Percentiles rank a stretch among this genome's conserved stretches.
Conservation (phyloP, 768 basidiomycete genomes). For the Lactarius pseudohatsudake region DNA sequence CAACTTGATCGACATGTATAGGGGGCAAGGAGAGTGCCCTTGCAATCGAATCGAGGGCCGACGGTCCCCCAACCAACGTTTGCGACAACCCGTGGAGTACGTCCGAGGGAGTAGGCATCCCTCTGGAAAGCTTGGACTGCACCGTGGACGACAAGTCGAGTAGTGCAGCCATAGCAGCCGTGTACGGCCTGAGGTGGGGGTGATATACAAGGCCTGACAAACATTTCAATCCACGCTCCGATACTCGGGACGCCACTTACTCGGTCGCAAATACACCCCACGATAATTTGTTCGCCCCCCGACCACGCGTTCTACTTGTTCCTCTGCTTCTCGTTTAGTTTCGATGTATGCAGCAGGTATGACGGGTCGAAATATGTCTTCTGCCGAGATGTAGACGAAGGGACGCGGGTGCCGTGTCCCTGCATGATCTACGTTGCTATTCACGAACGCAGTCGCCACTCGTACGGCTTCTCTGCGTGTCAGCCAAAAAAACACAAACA, state of each 20-base stretch:
- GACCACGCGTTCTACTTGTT: conserved; percentile 58
- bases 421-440: conserved; percentile 43
- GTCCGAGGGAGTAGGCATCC: conserved; percentile 63
- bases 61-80: conserved; percentile 38
- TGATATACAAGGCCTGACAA: conserved; percentile 89
- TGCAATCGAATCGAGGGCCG: conserved; percentile 64
- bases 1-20: conserved; percentile 95
- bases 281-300: conserved; percentile 48
- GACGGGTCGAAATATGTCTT: conserved; percentile 87
- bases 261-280: conserved; percentile 84
- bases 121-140: conserved; percentile 57
- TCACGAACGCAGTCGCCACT: conserved; percentile 75
- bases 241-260: conserved; percentile 47
- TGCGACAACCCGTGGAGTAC: conserved; percentile 53
- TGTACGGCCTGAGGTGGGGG: conserved; percentile 87
- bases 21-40: conserved; percentile 84
- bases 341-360: conserved; percentile 85
- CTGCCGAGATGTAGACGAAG: conserved; percentile 96
- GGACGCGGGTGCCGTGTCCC: conserved; percentile 43
- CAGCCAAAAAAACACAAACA: conserved; percentile 5
- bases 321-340: conserved; percentile 92
- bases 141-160: conserved; percentile 77
- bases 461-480: conserved; percentile 50
- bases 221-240: background rate
- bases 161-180: conserved; percentile 79